A percentile compares a stretch with the other conserved stretches of the same genome.
Conservation (phyloP, 2,329 filamentous ascomycete species). For the Bisporella sp. region DNA sequence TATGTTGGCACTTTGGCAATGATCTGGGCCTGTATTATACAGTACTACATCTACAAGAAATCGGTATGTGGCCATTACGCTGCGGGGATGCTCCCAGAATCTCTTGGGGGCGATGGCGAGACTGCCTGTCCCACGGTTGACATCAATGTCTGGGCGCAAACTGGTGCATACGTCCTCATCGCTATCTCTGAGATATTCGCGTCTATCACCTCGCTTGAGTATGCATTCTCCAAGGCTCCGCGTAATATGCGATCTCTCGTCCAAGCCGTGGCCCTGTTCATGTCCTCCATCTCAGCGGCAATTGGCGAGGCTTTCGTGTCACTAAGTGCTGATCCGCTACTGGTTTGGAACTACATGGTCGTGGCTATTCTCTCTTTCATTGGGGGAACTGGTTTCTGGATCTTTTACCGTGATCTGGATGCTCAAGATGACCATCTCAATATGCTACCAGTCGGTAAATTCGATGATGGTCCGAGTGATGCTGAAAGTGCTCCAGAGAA, state of each 20-base stretch:
- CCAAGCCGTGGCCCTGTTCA: conserved; percentile 62
- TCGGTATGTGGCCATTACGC: conserved; percentile 54
- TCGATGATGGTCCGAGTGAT: conserved; percentile 12
- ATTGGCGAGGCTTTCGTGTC: conserved; percentile 62
- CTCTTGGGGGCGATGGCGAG: conserved; percentile 36
- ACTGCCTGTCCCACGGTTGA: conserved; percentile 37
- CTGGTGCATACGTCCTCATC: conserved; percentile 38
- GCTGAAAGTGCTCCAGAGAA: conserved; percentile 10
- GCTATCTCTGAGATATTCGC: conserved; percentile 52
- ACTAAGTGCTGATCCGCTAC: conserved; percentile 54
- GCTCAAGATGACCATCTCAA: conserved; percentile 63
- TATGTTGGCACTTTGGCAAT: conserved; percentile 55
- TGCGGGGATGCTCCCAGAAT: conserved; percentile 29
- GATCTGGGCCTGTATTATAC: conserved; percentile 49
- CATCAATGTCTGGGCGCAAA: conserved; percentile 60
- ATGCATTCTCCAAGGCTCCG: conserved; percentile 71
- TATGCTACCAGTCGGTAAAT: conserved; percentile 35
- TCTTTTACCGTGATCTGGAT: conserved; percentile 59
- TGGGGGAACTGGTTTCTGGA: conserved; percentile 61
- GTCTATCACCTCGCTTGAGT: conserved; percentile 60
- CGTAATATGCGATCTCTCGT: conserved; percentile 78
- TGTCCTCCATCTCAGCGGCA: conserved; percentile 61
- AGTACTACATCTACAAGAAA: conserved; percentile 56
- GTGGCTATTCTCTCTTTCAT: conserved; percentile 56
- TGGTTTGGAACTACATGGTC: conserved; percentile 65